Conservation (phyloP, 2,329 filamentous ascomycete genomes). For the Claviceps paspali region DNA sequence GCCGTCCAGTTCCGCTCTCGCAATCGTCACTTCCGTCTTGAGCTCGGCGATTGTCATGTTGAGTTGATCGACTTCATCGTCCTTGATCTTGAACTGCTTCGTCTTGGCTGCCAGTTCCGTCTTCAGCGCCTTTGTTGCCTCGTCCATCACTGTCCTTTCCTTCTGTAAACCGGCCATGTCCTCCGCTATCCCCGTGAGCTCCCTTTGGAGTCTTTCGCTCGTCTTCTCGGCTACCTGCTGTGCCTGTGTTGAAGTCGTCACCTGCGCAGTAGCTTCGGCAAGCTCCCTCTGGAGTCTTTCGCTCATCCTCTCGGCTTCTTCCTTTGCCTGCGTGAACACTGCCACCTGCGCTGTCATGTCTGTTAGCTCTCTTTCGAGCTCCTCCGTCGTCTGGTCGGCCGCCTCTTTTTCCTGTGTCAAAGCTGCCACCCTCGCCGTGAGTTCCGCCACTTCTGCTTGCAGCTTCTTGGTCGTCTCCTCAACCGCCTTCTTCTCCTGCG, state of each 20-base stretch:
- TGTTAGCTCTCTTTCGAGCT: constrained; percentile 12
- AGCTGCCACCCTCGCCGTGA: constrained; percentile 12
- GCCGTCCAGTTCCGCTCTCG: constrained; percentile 45
- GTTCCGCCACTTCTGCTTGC: constrained; percentile 10
- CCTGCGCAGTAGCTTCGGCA: constrained; percentile 4
- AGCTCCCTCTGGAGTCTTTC: constrained; percentile 14
- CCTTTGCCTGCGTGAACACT: constrained; percentile 13
- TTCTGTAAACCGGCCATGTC: constrained; percentile 15
- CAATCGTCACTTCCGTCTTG: constrained; percentile 46
- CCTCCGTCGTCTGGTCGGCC: constrained; percentile 14
- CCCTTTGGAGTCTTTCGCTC: constrained; percentile 13
- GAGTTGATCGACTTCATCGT: constrained; percentile 33
- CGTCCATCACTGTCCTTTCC: constrained; percentile 14
- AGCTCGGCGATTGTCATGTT: constrained; percentile 39
- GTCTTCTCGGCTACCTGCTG: constrained; percentile 15
- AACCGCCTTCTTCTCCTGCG: constrained; percentile 12
- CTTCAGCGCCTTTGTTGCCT: constrained; percentile 13
- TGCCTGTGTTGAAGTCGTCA: constrained; percentile 15
- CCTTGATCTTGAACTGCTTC: constrained; percentile 31
- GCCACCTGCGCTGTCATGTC: constrained; percentile 21
- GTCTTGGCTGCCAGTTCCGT: constrained; percentile 19
- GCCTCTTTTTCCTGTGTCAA: constrained; percentile 12
- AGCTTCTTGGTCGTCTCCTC: constrained; percentile 14
- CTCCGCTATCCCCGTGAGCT: constrained; percentile 11
- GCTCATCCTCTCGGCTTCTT: constrained; percentile 13